Base-by-base conservation (phyloP, 2,329 filamentous ascomycete genomes). In the Thermothelomyces thermophilus region DNA sequence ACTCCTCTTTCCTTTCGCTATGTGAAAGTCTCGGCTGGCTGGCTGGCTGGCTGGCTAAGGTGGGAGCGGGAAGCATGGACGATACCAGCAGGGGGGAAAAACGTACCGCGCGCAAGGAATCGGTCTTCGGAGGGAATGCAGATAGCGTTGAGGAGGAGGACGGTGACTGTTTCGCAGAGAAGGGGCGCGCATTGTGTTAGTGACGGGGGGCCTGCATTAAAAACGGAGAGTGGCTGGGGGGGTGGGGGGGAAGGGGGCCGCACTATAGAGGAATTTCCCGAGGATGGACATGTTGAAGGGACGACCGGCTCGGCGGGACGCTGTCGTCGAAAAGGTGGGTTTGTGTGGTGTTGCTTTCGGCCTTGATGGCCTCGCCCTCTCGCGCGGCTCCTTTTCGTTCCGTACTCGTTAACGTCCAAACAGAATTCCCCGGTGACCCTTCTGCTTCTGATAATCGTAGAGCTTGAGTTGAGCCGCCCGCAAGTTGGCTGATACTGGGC, bases 141-240 rank as follows among this genome's bases (percentile, higher is more conserved):
- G 63, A 64, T 85, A 58, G 89, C 88, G 70, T 98, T 98, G 70
- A 93, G 83, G 66, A 97, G 80, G 63, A 97, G 87, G 66, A 95
- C 76, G 60, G 82, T 79, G 59, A 91, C 87, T 90, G 7, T 19
- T 17, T 6, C 11, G 13, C n/a, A 16, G 19, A 30, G 19, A 28
- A 14, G 20, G 13, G 6, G 33, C 2, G 33, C 8, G 30, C 30
- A n/a, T n/a, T n/a, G 5, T 26, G 24, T 26, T 9, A 26, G 24
- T 26, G 24, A 26, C 24, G 24, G 24, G 9, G 24, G 5, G 24
- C 9, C 24, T n/a, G n/a, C n/a, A n/a, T n/a, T n/a, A n/a, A n/a
- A 9, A 26, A 26, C 24, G 24, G 24, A 26, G 24, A 5, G 33
- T 11, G 3, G 13, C 33, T 11, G 6, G 13, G 13, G 30, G 30